These are phyloP conservation scores for Kurtzmaniella fragi DNA, from an alignment of 805 yeast species.

Conservation along the genomic window DNA sequence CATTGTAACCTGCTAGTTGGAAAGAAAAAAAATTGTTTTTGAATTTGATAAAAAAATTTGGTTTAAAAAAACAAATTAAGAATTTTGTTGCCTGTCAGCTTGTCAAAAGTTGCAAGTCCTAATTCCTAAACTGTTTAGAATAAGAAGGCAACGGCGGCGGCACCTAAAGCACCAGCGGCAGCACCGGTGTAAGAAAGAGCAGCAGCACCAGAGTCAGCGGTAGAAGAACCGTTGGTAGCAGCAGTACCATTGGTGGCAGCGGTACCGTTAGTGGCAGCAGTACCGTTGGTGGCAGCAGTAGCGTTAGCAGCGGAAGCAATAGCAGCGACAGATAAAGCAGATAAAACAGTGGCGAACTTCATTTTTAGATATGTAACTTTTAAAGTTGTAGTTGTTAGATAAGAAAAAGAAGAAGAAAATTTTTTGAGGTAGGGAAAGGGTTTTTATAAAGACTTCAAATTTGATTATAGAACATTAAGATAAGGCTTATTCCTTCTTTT, in stretches of 20 bases:
- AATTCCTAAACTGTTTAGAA: slow-evolving; percentile 16
- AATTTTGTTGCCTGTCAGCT: no score
- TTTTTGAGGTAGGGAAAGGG: not conserved
- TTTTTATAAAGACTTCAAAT: not conserved
- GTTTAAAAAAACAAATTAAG: no score
- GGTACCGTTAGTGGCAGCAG: slow-evolving; percentile 12
- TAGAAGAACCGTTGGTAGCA: slow-evolving; percentile 12
- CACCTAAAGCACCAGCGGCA: slow-evolving; percentile 21
- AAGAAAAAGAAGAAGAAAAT: slow-evolving; percentile 1
- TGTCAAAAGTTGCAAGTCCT: not conserved
- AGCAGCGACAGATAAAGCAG: slow-evolving; percentile 31
- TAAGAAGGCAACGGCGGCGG: slow-evolving; percentile 35
- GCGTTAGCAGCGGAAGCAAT: slow-evolving; percentile 33
- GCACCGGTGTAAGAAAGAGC: slow-evolving; percentile 31
- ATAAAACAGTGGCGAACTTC: slow-evolving; percentile 36
- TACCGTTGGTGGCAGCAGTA: slow-evolving; percentile 18
- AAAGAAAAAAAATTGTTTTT: not conserved
- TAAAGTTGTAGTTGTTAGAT: slow-evolving; percentile 1
- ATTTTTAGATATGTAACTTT: slow-evolving; percentile 19
- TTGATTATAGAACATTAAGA: not conserved
- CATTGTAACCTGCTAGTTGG: not conserved
- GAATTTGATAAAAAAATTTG: no score
- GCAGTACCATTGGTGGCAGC: slow-evolving; percentile 12
- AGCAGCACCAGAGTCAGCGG: slow-evolving; percentile 26
- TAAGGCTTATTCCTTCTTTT: not conserved